Evolutionary conservation across 164 flowering plant species (phyloP), one percentile per base, ranked within the genome.

Genomic region (Magnolia changhungtana): DNA sequence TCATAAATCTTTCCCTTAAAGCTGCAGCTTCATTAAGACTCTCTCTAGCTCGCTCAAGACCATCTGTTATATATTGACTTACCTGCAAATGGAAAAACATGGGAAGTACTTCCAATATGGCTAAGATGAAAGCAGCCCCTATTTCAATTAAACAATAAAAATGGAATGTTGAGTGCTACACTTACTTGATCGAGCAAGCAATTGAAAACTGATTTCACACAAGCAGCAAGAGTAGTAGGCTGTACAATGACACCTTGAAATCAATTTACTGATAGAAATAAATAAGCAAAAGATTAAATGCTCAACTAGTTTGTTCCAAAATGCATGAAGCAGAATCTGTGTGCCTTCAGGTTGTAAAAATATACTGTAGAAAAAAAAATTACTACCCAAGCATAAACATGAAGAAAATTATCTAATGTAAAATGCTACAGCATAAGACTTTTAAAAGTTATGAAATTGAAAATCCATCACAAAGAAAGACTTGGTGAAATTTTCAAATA

Each of bases 161-260:
- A 37, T 37, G 63, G 14, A 59, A 31, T 8, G 50, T 13, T 37
- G 4, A 31, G 45, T 20, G 67, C 37, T 45, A 81, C 13, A 86
- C 92, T 90, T 89, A 96, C 98, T 87, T 96, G 92, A 86, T 94
- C 97, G 24, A 94, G 89, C 76, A 96, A 89, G 84, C 94, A 90
- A 78, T 95, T 91, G 81, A 96, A 91, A 61, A 94, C 91, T 55
- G 93, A 81, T 82, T 85, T 92, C 49, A 94, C 98, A 84, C 90
- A 90, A 72, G 93, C 77, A 63, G 98, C 98, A 85, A 90, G 90
- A 20, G 89, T 87, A 71, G 92, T 86, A 78, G 99, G 90, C 99
- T 96, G 95, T 31, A 80, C 52, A 80, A 81, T 72, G 74, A 82
- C 65, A 84, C 52, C 31, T 61, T 59, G 19, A 67, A 67, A 76